phyloP scores from a whole-genome alignment of 2,329 filamentous ascomycete genomes.

The Aspergillus tanneri region DNA sequence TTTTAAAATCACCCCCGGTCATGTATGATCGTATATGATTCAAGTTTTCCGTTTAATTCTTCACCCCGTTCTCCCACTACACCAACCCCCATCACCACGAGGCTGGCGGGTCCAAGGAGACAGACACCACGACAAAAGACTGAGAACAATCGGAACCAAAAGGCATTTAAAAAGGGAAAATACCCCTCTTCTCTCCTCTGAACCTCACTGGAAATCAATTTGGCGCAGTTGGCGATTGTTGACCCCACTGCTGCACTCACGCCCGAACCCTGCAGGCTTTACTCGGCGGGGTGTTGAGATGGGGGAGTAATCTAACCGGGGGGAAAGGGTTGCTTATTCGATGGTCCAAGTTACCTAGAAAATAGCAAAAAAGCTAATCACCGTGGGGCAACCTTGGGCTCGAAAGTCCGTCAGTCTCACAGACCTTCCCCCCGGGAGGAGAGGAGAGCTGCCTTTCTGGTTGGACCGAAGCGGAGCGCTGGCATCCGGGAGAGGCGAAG shows the following conservation, averaged over 20 bases:
- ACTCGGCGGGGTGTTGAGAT: neutral
- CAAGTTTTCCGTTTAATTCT: neutral
- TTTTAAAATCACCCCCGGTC: neutral
- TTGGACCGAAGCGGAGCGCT: conserved; percentile 4
- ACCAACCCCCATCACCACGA: neutral
- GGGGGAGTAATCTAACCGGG: too few species aligned
- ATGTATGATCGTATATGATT: neutral
- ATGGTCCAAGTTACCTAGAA: conserved; percentile 4
- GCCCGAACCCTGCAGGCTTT: neutral
- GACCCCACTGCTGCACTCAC: neutral
- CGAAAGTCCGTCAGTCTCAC: neutral
- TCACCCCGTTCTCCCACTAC: neutral
- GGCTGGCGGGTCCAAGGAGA: too few species aligned
- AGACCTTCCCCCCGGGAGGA: conserved; percentile 1
- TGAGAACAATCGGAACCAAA: too few species aligned
- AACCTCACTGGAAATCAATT: neutral
- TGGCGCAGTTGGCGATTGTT: too few species aligned
- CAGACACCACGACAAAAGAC: too few species aligned
- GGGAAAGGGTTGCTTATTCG: conserved; percentile 12
- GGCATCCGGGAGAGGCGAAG: conserved; percentile 3
- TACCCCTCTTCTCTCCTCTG: neutral
- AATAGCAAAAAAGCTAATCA: neutral
- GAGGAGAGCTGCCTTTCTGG: neutral
- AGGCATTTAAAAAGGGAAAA: too few species aligned
- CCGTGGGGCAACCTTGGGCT: conserved; percentile 5